Base-by-base conservation (phyloP, 2,329 filamentous ascomycete genomes). In the Xylariaceae sp. region DNA sequence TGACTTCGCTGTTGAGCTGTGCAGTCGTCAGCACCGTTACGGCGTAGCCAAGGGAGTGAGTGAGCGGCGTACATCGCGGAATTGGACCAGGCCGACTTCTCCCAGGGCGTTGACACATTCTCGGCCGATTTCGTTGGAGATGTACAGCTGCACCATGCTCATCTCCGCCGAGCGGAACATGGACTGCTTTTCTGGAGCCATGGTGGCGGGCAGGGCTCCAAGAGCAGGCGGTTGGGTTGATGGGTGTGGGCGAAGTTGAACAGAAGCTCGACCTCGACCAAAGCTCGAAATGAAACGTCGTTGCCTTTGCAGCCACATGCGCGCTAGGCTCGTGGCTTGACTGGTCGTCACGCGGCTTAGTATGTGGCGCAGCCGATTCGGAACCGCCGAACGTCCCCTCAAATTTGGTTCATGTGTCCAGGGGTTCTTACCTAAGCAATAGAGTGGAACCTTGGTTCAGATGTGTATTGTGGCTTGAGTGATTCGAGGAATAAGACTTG, bases 91-190 rank as follows among this genome's bases (percentile, higher is more conserved):
- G 38, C 92, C 92, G 55, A 98, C 77, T 74, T 98, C 92, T 57
- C 92, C 92, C 46, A 98, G 72, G 36, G 90, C 90, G 57, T 89
- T 94, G 44, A 96, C 89, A 52, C 95, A 90, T 69, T 98, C 93
- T 58, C 92, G 80, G 52, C 92, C 90, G 51, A 98, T 96, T 72
- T 98, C 92, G 60, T 95, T 96, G 56, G 92, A 87, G 55, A 98
- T 93, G 67, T 96, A 98, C 56, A 98, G 83, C 80, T 98, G 92
- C 57, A 94, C 94, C 82, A 98, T 83, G 75, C 88, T 95, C 92
- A 98, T 98, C 65, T 95, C 86, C 85, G 88, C 86, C 60, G 92
- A 98, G 76, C 93, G 90, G 80, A 98, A 96, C 71, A 95, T 85
- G 64, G 89, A 94, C 68, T 96, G 88, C 68, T 86, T 67, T 60